Evolutionary conservation across 1,284 basidiomycete species (phyloP).

Genomic region (Omphalotus olearius): DNA sequence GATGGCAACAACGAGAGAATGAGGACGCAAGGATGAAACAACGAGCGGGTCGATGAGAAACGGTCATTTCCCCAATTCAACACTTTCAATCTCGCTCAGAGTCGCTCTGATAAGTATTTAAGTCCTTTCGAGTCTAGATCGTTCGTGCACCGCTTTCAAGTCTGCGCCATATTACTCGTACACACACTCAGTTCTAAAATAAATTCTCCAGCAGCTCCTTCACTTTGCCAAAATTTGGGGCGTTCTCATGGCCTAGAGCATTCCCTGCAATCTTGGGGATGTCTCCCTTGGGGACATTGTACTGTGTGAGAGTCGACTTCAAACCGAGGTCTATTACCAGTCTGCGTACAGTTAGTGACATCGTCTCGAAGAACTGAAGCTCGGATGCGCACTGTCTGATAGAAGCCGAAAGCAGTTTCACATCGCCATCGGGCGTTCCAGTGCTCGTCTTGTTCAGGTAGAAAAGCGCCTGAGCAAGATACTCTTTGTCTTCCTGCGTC

Average conservation of each 20-base stretch:
- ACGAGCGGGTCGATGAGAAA: not conserved
- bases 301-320: conserved; percentile 49
- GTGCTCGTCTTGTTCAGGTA: conserved; percentile 56
- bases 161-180: not conserved
- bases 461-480: conserved; percentile 50
- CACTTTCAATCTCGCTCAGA: too few relatives aligned
- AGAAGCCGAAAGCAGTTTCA: conserved; percentile 44
- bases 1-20: too few relatives aligned
- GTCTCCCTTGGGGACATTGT: conserved; percentile 56
- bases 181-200: conserved; percentile 24
- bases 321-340: conserved; percentile 57
- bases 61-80: too few relatives aligned
- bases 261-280: conserved; percentile 46
- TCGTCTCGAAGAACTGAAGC: not conserved
- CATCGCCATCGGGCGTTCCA: conserved; percentile 56
- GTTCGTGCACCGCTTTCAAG: too few relatives aligned
- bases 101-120: too few relatives aligned
- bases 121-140: not conserved
- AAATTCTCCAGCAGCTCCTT: conserved; percentile 45
- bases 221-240: conserved; percentile 33
- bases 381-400: conserved; percentile 48
- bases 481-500: conserved; percentile 53
- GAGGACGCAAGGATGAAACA: conserved; percentile 5
- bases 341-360: conserved; percentile 23
- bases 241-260: conserved; percentile 37